A percentile compares a stretch with the other conserved stretches of the same genome.
These are phyloP conservation scores for Penicillium sp. DNA, from an alignment of 2,329 filamentous ascomycete genomes.

Conservation along the genomic window DNA sequence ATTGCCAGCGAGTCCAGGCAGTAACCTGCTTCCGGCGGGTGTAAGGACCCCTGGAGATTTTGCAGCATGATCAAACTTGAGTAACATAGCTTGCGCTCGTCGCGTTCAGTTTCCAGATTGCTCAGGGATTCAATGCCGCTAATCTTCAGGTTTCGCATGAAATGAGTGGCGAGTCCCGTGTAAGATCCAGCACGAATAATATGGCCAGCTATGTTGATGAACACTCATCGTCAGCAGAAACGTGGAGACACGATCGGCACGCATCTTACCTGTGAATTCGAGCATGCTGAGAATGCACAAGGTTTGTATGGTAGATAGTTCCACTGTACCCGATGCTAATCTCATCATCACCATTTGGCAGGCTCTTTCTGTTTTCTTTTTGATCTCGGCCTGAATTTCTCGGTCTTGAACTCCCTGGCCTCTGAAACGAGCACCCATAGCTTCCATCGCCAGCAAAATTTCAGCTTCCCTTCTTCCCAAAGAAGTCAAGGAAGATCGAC, in stretches of 20 bases:
- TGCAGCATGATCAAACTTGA: conserved; percentile 38
- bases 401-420: conserved; percentile 11
- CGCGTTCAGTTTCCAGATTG: conserved; percentile 21
- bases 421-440: conserved; percentile 30
- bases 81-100: conserved; percentile 30
- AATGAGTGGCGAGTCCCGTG: conserved; percentile 20
- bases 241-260: fast-evolving
- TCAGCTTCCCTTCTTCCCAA: conserved; percentile 26
- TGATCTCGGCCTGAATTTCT: conserved; percentile 12
- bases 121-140: conserved; percentile 15
- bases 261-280: conserved; percentile 32
- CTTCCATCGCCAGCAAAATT: conserved; percentile 32
- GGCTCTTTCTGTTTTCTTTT: conserved; percentile 20
- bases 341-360: conserved; percentile 29
- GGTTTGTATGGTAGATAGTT: conserved; percentile 37
- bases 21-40: conserved; percentile 2
- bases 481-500: conserved; percentile 14
- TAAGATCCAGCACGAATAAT: conserved; percentile 22
- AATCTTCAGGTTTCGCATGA: conserved; percentile 16
- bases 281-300: conserved; percentile 34
- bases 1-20: conserved; percentile 11
- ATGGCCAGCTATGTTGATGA: conserved; percentile 16
- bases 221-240: neutral
- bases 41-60: conserved; percentile 36
- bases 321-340: conserved; percentile 30